Evolutionary conservation across 2,329 filamentous ascomycete genomes (phyloP).

Genomic region (Grosmannia serpens): DNA sequence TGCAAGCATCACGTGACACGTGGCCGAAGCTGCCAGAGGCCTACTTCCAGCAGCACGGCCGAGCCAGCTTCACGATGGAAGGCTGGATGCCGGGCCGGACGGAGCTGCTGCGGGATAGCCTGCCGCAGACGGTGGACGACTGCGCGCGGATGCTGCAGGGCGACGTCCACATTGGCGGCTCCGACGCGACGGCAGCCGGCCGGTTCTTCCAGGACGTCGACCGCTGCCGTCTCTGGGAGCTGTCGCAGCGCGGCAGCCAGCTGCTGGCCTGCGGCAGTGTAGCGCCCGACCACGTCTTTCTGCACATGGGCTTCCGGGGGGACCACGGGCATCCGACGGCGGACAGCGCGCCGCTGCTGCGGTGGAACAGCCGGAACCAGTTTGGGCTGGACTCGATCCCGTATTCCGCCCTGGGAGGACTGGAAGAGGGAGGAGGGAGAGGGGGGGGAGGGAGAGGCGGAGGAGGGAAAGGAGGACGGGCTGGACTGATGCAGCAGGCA

Average conservation of each 20-base stretch:
- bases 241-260: constrained; percentile 23
- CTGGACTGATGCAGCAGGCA: constrained; percentile 5
- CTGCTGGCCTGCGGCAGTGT: constrained; percentile 20
- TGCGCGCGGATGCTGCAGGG: constrained; percentile 6
- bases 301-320: constrained; percentile 20
- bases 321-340: constrained; percentile 4
- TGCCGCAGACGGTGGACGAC: constrained; percentile 16
- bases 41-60: constrained; percentile 23
- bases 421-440: constrained; percentile 8
- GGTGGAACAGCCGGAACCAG: constrained; percentile 27
- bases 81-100: constrained; percentile 31
- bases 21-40: constrained; percentile 16
- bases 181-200: constrained; percentile 9
- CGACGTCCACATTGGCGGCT: constrained; percentile 3
- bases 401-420: constrained; percentile 25
- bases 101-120: constrained; percentile 22
- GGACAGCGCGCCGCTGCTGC: constrained; percentile 10
- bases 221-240: constrained; percentile 34
- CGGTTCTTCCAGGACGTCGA: constrained; percentile 26
- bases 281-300: constrained; percentile 25
- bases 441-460: background rate
- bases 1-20: background rate
- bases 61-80: constrained; percentile 27
- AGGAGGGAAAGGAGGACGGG: background rate
- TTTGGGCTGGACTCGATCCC: constrained; percentile 30